Conservation (phyloP, 805 yeast genomes). For the Candida argentea region DNA sequence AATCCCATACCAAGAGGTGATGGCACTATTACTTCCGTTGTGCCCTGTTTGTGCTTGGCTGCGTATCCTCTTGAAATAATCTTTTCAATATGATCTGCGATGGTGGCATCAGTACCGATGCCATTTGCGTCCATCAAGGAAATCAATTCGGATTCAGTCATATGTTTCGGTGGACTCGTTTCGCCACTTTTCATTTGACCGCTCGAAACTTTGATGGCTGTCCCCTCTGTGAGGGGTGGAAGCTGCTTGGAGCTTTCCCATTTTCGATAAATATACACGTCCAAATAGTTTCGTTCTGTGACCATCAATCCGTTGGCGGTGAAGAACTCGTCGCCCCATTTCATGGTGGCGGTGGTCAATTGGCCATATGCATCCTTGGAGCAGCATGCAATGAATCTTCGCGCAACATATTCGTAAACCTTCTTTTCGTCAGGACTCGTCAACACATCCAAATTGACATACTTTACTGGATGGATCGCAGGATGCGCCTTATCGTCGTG, state of each 20-base stretch:
- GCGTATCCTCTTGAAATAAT: slow-evolving; percentile 62
- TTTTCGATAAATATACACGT: slow-evolving; percentile 64
- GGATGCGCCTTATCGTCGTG: slow-evolving; percentile 97
- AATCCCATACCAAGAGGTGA: slow-evolving; percentile 77
- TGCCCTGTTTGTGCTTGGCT: slow-evolving; percentile 27
- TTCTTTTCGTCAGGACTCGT: slow-evolving; percentile 41
- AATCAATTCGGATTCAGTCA: slow-evolving; percentile 90
- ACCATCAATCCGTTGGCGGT: slow-evolving; percentile 68
- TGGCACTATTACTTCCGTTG: slow-evolving; percentile 51
- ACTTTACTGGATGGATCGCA: slow-evolving; percentile 84
- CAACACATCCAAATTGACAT: slow-evolving; percentile 20
- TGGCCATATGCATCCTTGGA: slow-evolving; percentile 84
- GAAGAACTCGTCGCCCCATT: slow-evolving; percentile 76
- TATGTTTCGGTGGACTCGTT: slow-evolving; percentile 70
- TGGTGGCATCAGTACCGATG: slow-evolving; percentile 98
- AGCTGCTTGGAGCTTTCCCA: slow-evolving; percentile 65
- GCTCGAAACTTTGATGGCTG: slow-evolving; percentile 41
- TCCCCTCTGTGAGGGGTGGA: slow-evolving; percentile 54
- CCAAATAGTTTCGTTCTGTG: slow-evolving; percentile 63
- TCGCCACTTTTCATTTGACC: slow-evolving; percentile 62
- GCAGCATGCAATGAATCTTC: slow-evolving; percentile 86
- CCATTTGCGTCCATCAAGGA: slow-evolving; percentile 95
- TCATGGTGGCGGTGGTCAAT: slow-evolving; percentile 47
- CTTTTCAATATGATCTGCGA: slow-evolving; percentile 93
- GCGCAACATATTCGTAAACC: slow-evolving; percentile 78